Evolutionary conservation across 2,329 filamentous ascomycete species (phyloP).

Genomic region (Pseudogymnoascus sp.): DNA sequence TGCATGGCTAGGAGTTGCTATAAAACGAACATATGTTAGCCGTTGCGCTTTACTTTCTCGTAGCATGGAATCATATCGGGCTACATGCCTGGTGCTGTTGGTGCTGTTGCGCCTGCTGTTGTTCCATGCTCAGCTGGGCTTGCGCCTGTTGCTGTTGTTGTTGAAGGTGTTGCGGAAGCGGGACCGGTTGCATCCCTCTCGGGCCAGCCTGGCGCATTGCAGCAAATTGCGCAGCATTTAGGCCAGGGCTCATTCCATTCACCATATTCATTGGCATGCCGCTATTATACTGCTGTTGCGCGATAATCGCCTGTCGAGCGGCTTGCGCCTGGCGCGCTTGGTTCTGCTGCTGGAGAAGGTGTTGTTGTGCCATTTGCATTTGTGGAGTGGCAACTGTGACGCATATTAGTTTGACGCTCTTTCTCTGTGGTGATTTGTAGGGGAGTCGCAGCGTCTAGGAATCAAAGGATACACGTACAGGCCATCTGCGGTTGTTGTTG

Average conservation of each 20-base stretch:
- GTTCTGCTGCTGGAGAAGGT: slow-evolving; percentile 48
- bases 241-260: slow-evolving; percentile 43
- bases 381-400: slow-evolving; percentile 27
- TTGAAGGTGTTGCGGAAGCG: slow-evolving; percentile 38
- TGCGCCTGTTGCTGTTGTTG: slow-evolving; percentile 26
- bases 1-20: slow-evolving; percentile 39
- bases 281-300: slow-evolving; percentile 38
- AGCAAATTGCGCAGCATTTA: slow-evolving; percentile 44
- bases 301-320: slow-evolving; percentile 44
- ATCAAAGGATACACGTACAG: slow-evolving; percentile 18
- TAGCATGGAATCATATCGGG: background rate
- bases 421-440: background rate
- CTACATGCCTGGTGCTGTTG: slow-evolving; percentile 20
- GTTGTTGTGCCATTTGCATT: slow-evolving; percentile 32
- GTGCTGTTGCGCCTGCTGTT: slow-evolving; percentile 32
- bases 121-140: slow-evolving; percentile 31
- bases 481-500: slow-evolving; percentile 31
- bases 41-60: background rate
- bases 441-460: background rate
- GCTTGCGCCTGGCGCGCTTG: slow-evolving; percentile 30
- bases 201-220: slow-evolving; percentile 36
- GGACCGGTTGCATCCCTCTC: slow-evolving; percentile 36
- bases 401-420: background rate
- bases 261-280: slow-evolving; percentile 46
- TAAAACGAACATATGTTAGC: background rate